Evolutionary conservation across 495 filamentous ascomycete genomes (phyloP), one percentile per base, ranked within the genome.

Genomic region (Xylaria intraflava): DNA sequence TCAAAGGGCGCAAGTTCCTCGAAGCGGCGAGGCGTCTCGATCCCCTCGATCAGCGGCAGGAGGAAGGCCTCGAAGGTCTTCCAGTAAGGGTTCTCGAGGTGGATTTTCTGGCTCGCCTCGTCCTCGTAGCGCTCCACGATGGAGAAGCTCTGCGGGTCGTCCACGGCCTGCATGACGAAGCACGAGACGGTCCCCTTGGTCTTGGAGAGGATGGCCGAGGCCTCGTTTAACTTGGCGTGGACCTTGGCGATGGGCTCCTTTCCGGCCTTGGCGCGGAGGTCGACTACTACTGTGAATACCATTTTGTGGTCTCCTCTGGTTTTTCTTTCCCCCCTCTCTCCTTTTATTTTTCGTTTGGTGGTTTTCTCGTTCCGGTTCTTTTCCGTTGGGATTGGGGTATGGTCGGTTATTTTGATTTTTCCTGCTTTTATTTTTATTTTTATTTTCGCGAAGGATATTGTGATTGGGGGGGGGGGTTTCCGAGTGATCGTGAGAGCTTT

Each of bases 21-120:
- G 68, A 77, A 78, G 7, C 83, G 65, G n/a, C 78, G 58, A 53
- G 85, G 60, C 62, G 85, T 82, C 80, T 84, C 84, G n/a, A 75
- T 69, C 65, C 75, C 76, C 61, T 83, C 83, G 39, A 86, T 65
- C 49, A 86, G 59, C 26, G 83, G 83, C 46, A 80, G 70, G 9
- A 85, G 81, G 57, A 85, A 84, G 6, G 80, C 78, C 59, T 84
- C 80, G 57, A 87, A 87, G 10, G 82, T 84, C 76, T 83, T 78
- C 81, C 81, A 84, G 72, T 86, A 86, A 0, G 81, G 81, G 65
- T 84, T 84, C 62, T 78, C 76, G 16, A 84, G 71, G 62, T 85
- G 82, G 59, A 83, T 84, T 60, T 80, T 72, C 68, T 83, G 80
- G 62, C 69, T 74, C 43, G 64, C 66, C 64, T 85, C 83, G 53